These are phyloP conservation scores for Diospyros kaki DNA, from an alignment of 148 eudicot species.

Conservation along the genomic window DNA sequence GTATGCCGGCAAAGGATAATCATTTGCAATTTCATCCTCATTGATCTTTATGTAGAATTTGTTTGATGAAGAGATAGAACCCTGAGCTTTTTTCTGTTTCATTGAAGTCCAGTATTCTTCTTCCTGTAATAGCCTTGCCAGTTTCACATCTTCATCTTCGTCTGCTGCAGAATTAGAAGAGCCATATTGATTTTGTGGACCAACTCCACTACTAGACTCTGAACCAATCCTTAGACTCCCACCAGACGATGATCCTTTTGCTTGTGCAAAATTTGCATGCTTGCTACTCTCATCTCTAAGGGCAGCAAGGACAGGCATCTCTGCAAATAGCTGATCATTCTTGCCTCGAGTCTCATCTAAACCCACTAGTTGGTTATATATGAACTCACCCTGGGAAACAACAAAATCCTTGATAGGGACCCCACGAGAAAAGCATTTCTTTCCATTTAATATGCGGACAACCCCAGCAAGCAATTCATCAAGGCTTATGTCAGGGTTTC, in stretches of 20 bases:
- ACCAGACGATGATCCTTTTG: neutral
- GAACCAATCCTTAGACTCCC: slow-evolving; percentile 30
- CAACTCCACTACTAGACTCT: slow-evolving; percentile 40
- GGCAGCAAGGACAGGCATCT: slow-evolving; percentile 62
- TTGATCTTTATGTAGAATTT: slow-evolving; percentile 85
- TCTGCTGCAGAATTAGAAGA: slow-evolving; percentile 27
- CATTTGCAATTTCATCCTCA: slow-evolving; percentile 93
- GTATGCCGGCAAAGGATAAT: slow-evolving; percentile 90
- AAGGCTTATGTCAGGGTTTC: slow-evolving; percentile 61
- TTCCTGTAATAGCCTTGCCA: slow-evolving; percentile 81
- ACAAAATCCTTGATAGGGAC: slow-evolving; percentile 75
- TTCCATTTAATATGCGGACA: slow-evolving; percentile 75
- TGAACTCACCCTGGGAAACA: slow-evolving; percentile 83
- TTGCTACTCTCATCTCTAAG: slow-evolving; percentile 67
- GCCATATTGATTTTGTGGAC: slow-evolving; percentile 17
- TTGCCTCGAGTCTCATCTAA: slow-evolving; percentile 71
- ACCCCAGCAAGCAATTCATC: slow-evolving; percentile 85
- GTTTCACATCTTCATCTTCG: slow-evolving; percentile 68
- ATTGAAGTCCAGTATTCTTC: slow-evolving; percentile 76
- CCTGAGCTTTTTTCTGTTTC: slow-evolving; percentile 60
- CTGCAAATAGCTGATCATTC: slow-evolving; percentile 50
- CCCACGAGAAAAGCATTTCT: slow-evolving; percentile 61
- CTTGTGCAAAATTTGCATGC: slow-evolving; percentile 10
- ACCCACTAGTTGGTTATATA: slow-evolving; percentile 83
- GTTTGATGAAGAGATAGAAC: slow-evolving; percentile 41